Percentiles rank a stretch among this genome's conserved stretches.
Evolutionary conservation across 257 asterid genomes (phyloP).

Genomic region (Handroanthus guayacan): DNA sequence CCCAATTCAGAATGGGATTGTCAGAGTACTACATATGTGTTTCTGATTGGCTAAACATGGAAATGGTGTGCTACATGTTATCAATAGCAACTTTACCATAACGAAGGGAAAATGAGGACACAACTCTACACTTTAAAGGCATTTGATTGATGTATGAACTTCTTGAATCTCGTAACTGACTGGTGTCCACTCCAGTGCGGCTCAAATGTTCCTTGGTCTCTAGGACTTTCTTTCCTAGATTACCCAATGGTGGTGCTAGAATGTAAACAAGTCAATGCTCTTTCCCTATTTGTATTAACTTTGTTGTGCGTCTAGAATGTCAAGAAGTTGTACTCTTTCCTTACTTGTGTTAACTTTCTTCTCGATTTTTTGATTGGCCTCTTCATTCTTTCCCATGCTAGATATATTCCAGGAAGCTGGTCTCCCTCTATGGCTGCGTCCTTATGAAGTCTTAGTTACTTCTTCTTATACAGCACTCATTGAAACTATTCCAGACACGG

Average conservation of each 20-base stretch:
- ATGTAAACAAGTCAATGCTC: not conserved
- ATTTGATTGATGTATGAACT: not conserved
- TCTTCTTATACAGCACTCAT: constrained; percentile 97
- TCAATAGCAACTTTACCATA: not conserved
- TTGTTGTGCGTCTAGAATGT: not conserved
- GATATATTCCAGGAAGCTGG: constrained; percentile 99
- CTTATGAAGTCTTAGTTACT: constrained; percentile 95
- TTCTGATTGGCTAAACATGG: not conserved
- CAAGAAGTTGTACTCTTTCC: not conserved
- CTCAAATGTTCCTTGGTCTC: not conserved
- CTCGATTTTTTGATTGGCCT: not conserved
- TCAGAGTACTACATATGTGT: too few species aligned
- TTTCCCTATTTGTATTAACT: too few species aligned
- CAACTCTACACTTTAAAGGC: not conserved
- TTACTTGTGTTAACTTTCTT: not conserved
- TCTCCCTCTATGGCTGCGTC: constrained; percentile 98
- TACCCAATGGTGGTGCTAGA: constrained; percentile 1
- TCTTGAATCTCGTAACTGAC: not conserved
- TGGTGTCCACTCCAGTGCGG: not conserved
- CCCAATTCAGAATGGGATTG: too few species aligned
- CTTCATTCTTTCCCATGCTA: constrained; percentile 47
- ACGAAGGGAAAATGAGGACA: not conserved
- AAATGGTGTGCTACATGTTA: not conserved
- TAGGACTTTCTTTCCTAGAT: not conserved
- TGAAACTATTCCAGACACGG: constrained; percentile 99